These are phyloP conservation scores for Mycosphaerella arachidis DNA, from an alignment of 2,329 filamentous ascomycete species.

Conservation along the genomic window DNA sequence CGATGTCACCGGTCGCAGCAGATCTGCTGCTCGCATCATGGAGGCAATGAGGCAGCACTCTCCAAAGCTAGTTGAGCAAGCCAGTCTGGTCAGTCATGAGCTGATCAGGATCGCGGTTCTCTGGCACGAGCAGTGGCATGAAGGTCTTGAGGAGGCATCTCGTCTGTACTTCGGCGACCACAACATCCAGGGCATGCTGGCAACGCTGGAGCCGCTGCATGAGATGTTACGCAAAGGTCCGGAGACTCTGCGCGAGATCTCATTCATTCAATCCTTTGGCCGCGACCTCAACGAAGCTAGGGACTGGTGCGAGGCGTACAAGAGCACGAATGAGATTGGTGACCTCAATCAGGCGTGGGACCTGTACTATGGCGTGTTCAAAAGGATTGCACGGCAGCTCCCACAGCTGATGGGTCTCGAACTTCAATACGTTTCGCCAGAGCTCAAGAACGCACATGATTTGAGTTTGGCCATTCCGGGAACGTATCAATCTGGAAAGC, in stretches of 20 bases:
- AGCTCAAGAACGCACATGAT: slow-evolving; percentile 77
- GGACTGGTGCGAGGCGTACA: slow-evolving; percentile 93
- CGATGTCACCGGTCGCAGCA: slow-evolving; percentile 74
- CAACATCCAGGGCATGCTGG: slow-evolving; percentile 97
- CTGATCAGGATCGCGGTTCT: slow-evolving; percentile 93
- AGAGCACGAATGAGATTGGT: slow-evolving; percentile 79
- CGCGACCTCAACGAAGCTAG: slow-evolving; percentile 90
- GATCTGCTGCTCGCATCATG: slow-evolving; percentile 91
- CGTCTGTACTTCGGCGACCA: slow-evolving; percentile 95
- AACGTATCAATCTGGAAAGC: slow-evolving; percentile 76
- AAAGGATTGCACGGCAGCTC: slow-evolving; percentile 87
- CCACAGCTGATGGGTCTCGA: slow-evolving; percentile 90
- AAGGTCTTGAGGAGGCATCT: slow-evolving; percentile 93
- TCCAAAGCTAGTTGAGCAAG: slow-evolving; percentile 86
- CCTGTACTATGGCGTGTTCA: slow-evolving; percentile 97
- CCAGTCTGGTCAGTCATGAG: slow-evolving; percentile 90
- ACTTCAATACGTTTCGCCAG: slow-evolving; percentile 93
- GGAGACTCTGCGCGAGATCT: slow-evolving; percentile 90
- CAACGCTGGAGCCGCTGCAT: slow-evolving; percentile 82
- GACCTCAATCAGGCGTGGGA: slow-evolving; percentile 99
- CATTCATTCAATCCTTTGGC: slow-evolving; percentile 95
- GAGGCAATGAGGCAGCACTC: slow-evolving; percentile 97
- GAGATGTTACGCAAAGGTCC: slow-evolving; percentile 85
- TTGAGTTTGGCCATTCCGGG: slow-evolving; percentile 94
- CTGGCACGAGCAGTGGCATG: slow-evolving; percentile 99